phyloP scores from a whole-genome alignment of 768 basidiomycete species.

The Coprinopsis cinerea region DNA sequence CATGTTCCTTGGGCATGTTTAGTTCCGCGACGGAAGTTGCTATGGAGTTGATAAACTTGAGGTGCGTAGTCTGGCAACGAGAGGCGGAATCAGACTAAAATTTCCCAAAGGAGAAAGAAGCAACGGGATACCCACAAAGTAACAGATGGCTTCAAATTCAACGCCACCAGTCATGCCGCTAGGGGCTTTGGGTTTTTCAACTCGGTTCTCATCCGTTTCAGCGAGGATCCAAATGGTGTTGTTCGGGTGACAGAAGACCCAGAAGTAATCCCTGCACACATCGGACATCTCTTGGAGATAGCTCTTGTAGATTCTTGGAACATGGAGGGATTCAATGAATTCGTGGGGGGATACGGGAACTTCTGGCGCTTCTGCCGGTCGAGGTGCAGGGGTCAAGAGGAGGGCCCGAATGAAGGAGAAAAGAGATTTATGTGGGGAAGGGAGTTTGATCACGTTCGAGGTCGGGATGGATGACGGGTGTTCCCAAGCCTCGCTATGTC shows the following conservation, averaged over 20 bases:
- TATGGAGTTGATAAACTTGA: slow-evolving; percentile 81
- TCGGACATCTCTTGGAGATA: slow-evolving; percentile 57
- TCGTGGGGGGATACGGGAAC: slow-evolving; percentile 53
- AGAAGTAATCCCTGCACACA: slow-evolving; percentile 89
- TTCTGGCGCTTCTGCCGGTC: slow-evolving; percentile 26
- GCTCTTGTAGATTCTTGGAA: slow-evolving; percentile 31
- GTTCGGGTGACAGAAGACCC: slow-evolving; percentile 95
- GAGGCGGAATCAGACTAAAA: background rate
- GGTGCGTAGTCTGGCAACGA: slow-evolving; percentile 67
- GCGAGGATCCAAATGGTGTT: slow-evolving; percentile 86
- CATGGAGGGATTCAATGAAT: slow-evolving; percentile 56
- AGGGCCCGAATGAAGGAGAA: slow-evolving; percentile 72
- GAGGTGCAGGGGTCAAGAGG: slow-evolving; percentile 49
- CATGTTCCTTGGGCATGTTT: slow-evolving; percentile 59
- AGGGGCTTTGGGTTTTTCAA: slow-evolving; percentile 89
- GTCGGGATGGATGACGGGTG: slow-evolving; percentile 30
- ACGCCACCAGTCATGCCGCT: slow-evolving; percentile 99
- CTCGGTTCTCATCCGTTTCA: slow-evolving; percentile 78
- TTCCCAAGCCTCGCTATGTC: slow-evolving; percentile 57
- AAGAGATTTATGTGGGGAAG: slow-evolving; percentile 64
- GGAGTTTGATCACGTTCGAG: slow-evolving; percentile 56
- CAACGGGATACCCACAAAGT: slow-evolving; percentile 83
- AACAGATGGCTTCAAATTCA: slow-evolving; percentile 95
- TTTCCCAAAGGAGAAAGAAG: background rate
- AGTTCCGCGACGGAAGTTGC: slow-evolving; percentile 60